A percentile compares a stretch with the other conserved stretches of the same genome.
phyloP scores from a whole-genome alignment of 2,329 filamentous ascomycete genomes.

The Diplodia seriata region DNA sequence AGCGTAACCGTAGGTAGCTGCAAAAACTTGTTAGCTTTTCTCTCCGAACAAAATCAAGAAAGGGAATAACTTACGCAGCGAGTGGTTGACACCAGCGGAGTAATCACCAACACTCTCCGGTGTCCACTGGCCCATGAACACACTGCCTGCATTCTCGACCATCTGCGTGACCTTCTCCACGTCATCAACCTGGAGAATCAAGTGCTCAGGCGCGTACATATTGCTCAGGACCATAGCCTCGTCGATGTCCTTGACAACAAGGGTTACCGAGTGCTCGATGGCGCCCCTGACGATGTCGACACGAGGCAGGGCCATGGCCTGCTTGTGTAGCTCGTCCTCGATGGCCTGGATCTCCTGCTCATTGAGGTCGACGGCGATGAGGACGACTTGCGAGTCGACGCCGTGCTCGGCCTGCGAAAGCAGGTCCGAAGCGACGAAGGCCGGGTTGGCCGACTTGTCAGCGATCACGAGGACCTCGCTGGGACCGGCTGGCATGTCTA shows the following conservation, averaged over 20 bases:
- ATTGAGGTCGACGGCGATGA: slow-evolving; percentile 81
- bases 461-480: slow-evolving; percentile 97
- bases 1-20: slow-evolving; percentile 95
- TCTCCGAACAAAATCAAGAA: neutral
- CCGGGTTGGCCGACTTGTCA: slow-evolving; percentile 85
- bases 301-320: slow-evolving; percentile 84
- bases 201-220: slow-evolving; percentile 91
- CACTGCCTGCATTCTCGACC: slow-evolving; percentile 92
- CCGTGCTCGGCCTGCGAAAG: slow-evolving; percentile 97
- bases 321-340: slow-evolving; percentile 86
- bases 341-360: slow-evolving; percentile 79
- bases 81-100: slow-evolving; percentile 97
- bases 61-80: slow-evolving; percentile 72
- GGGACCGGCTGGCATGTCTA: slow-evolving; percentile 97
- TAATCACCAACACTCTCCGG: slow-evolving; percentile 98
- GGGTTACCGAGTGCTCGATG: slow-evolving; percentile 89
- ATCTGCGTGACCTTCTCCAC: slow-evolving; percentile 75
- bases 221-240: slow-evolving; percentile 86
- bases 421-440: slow-evolving; percentile 93
- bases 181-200: slow-evolving; percentile 87
- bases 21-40: slow-evolving; percentile 8
- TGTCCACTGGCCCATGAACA: slow-evolving; percentile 96
- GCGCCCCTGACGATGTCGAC: slow-evolving; percentile 92
- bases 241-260: slow-evolving; percentile 75
- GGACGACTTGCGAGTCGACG: slow-evolving; percentile 91